These are phyloP conservation scores for Saccharomycopsis fibuligera DNA, from an alignment of 805 yeast species.

Conservation along the genomic window DNA sequence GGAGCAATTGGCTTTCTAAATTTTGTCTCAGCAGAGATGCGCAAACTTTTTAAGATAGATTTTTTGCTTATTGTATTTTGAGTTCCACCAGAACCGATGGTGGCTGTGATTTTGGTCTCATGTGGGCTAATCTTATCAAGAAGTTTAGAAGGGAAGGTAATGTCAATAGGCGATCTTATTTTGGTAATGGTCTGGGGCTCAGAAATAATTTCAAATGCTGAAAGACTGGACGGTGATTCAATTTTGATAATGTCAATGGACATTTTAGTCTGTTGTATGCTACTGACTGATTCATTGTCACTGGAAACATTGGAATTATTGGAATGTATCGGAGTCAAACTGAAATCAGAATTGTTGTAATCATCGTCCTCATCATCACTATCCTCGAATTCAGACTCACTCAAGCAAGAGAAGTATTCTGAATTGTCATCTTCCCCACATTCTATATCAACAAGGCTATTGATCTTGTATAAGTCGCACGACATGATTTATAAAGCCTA, in stretches of 20 bases:
- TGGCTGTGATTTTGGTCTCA: neutral
- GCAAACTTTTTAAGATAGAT: neutral
- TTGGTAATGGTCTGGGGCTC: neutral
- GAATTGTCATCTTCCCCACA: neutral
- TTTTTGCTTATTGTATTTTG: too few relatives aligned
- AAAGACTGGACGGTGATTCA: neutral
- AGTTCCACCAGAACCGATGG: too few relatives aligned
- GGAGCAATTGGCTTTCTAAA: slow-evolving; percentile 15
- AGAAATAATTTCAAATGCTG: too few relatives aligned
- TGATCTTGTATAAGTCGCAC: neutral
- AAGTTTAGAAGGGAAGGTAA: slow-evolving; percentile 4
- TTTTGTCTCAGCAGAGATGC: neutral
- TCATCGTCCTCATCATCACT: slow-evolving; percentile 7
- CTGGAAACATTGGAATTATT: neutral
- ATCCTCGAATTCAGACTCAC: slow-evolving; percentile 15
- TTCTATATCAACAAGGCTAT: neutral
- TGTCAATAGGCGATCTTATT: slow-evolving; percentile 12
- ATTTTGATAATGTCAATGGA: neutral
- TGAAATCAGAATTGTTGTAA: slow-evolving; percentile 5
- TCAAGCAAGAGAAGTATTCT: slow-evolving; percentile 13
- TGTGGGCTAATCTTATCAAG: slow-evolving; percentile 1
- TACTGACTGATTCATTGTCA: slow-evolving; percentile 4
- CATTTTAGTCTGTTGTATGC: neutral
- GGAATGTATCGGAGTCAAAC: slow-evolving; percentile 3
- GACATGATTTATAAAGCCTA: neutral